Percentiles rank a stretch among this genome's conserved stretches.
Conservation (phyloP, 225 moss, liverwort and hornwort genomes). For the Marchantia paleacea region DNA sequence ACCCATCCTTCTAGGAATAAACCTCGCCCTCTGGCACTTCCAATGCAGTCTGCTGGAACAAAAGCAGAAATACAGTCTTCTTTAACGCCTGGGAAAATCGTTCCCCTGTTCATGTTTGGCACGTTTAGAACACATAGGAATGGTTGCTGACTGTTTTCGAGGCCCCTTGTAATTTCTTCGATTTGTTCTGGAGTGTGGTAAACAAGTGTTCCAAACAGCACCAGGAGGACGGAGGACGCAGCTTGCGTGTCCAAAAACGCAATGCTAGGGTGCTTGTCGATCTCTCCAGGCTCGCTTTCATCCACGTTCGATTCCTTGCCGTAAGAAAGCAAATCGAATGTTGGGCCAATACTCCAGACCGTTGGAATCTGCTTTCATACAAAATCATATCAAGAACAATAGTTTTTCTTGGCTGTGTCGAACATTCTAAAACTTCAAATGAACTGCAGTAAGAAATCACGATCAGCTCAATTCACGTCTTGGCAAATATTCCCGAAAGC, state of each 20-base stretch:
- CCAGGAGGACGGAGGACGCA: constrained; percentile 4
- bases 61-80: neutral
- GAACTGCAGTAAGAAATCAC: no score
- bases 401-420: no score
- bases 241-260: constrained; percentile 32
- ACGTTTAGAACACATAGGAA: constrained; percentile 27
- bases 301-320: neutral
- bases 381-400: no score
- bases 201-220: constrained; percentile 37
- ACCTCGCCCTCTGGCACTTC: constrained; percentile 17
- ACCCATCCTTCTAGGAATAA: constrained; percentile 21
- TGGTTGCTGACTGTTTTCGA: constrained; percentile 45
- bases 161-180: constrained; percentile 42
- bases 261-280: constrained; percentile 18
- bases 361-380: neutral
- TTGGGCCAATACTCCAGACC: neutral
- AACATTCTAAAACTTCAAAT: no score
- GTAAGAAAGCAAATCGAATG: neutral
- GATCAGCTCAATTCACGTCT: no score
- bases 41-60: constrained; percentile 18
- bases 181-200: constrained; percentile 27
- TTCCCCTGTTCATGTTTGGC: neutral
- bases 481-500: no score
- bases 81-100: neutral
- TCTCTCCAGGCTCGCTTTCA: neutral